Conservation (phyloP, 176 grass and related monocot genomes). For the Bothriochloa decipiens region DNA sequence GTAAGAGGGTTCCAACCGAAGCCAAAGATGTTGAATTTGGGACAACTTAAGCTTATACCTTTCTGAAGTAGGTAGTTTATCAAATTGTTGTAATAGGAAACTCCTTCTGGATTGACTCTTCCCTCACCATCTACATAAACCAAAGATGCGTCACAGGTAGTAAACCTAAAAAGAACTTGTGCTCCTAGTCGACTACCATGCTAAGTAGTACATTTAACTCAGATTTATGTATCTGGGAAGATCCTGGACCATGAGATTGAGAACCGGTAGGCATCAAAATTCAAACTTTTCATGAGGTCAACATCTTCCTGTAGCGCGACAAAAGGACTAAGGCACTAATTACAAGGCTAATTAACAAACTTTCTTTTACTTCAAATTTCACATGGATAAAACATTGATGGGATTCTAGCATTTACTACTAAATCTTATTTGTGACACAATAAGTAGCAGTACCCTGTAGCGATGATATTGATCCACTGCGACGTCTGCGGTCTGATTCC, state of each 20-base stretch:
- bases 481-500: constrained; percentile 60
- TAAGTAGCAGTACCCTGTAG: constrained; percentile 55
- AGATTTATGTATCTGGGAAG: constrained; percentile 47
- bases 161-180: not conserved
- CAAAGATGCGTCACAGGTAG: not conserved
- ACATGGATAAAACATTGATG: not conserved
- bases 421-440: not conserved
- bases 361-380: not conserved
- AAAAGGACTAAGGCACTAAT: not conserved
- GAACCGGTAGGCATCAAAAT: constrained; percentile 71
- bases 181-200: not conserved
- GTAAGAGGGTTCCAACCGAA: constrained; percentile 12
- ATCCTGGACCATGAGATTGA: constrained; percentile 86
- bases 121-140: constrained; percentile 56
- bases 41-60: constrained; percentile 40
- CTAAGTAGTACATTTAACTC: not conserved
- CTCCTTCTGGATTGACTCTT: constrained; percentile 61
- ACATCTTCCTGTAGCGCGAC: constrained; percentile 51
- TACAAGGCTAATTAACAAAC: not conserved
- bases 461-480: constrained; percentile 67
- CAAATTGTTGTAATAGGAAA: constrained; percentile 75
- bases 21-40: not conserved
- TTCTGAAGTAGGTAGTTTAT: constrained; percentile 70
- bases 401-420: not conserved
- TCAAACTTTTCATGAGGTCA: constrained; percentile 59